phyloP scores from a whole-genome alignment of 306 rosid genomes.

The Acacia melanoxylon region DNA sequence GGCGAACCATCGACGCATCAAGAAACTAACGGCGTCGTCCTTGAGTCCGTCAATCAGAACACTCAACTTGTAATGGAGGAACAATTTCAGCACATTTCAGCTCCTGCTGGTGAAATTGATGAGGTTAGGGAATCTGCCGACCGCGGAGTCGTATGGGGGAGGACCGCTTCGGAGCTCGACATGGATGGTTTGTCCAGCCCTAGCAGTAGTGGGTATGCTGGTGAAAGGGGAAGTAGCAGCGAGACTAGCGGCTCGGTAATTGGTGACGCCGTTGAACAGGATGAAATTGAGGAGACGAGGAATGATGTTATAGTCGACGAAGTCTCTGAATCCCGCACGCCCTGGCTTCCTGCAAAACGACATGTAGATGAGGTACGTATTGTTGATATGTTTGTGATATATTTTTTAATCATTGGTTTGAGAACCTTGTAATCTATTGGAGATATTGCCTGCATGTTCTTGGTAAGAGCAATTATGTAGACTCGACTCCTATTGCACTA shows the following conservation, averaged over 20 bases:
- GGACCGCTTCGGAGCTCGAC: slow-evolving; percentile 63
- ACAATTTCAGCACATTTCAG: slow-evolving; percentile 28
- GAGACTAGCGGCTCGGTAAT: slow-evolving; percentile 56
- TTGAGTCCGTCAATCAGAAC: slow-evolving; percentile 34
- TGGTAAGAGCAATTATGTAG: neutral
- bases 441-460: neutral
- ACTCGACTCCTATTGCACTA: neutral
- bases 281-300: slow-evolving; percentile 42
- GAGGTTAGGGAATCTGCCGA: slow-evolving; percentile 34
- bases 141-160: slow-evolving; percentile 43
- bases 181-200: slow-evolving; percentile 72
- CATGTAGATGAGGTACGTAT: slow-evolving; percentile 72
- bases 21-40: slow-evolving; percentile 34
- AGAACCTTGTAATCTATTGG: neutral
- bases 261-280: slow-evolving; percentile 53
- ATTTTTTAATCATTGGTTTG: neutral
- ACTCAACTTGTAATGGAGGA: slow-evolving; percentile 27
- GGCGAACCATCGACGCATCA: slow-evolving; percentile 17
- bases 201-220: slow-evolving; percentile 92
- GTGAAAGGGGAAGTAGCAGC: slow-evolving; percentile 74
- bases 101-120: slow-evolving; percentile 10
- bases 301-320: slow-evolving; percentile 41
- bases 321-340: slow-evolving; percentile 41
- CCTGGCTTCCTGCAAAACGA: slow-evolving; percentile 81
- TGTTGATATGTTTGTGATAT: neutral